Evolutionary conservation across 169 alveolate species (phyloP), one percentile per base, ranked within the genome.

Genomic region (Plasmodium coatneyi): DNA sequence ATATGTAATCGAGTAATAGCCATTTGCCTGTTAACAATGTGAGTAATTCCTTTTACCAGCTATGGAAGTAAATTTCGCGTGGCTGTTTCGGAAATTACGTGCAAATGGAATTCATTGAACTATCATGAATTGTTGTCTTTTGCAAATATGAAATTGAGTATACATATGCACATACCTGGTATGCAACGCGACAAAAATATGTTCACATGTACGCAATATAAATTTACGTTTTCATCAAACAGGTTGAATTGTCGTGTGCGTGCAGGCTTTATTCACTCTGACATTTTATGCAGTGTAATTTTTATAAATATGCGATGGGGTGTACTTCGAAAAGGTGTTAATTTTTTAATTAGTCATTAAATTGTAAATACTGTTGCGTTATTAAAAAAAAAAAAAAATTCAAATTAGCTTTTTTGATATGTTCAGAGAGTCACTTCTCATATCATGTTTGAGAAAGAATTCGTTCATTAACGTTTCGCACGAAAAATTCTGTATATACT

Each of bases 11-110:
- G 76, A 66, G 5, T 28, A 79, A 19, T 41, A 43, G 84, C 84
- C 28, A 79, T 79, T 79, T 79, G 39, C 19, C 22, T 79, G 19
- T 39, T 66, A 41, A 79, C 52, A 28, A 30, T 36, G 49, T 78
- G 43, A 16, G 52, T 41, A 79, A 78, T 78, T 39, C 83, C 60
- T 19, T 78, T 78, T 78, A 19, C 25, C 34, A 78, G 28, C 5
- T 14, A 28, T 76, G 74, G 32, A 19, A n/a, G 32, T 60, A 60
- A 60, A 66, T 66, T 66, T 66, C 19, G 36, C 16, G 36, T 66
- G 36, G 41, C 76, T 66, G 39, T 79, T 79, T 79, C 54, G 71
- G n/a, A 30, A 79, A 79, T n/a, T 79, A 28, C 84, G 56, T 79
- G 32, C 32, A 19, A 25, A 79, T 36, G 84, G 32, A 43, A 5